phyloP scores from a whole-genome alignment of 2,329 filamentous ascomycete genomes.

The Xylaria sp. region DNA sequence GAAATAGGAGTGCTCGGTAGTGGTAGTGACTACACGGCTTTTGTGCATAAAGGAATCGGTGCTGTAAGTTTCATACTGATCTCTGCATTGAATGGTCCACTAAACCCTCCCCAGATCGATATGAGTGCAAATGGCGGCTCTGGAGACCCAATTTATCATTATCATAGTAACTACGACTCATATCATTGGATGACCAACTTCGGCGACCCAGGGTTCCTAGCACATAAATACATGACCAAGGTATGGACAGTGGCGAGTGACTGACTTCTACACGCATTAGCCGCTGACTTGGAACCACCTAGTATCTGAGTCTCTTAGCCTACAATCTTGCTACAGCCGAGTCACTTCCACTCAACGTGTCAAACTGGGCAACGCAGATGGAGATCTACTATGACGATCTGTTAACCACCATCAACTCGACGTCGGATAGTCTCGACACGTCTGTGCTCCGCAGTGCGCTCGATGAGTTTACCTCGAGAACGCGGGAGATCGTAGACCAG shows the following conservation, averaged over 20 bases:
- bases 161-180: slow-evolving; percentile 85
- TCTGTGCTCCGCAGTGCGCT: slow-evolving; percentile 54
- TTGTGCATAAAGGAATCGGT: slow-evolving; percentile 66
- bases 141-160: slow-evolving; percentile 73
- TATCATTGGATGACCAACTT: slow-evolving; percentile 86
- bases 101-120: slow-evolving; percentile 60
- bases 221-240: slow-evolving; percentile 68
- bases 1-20: slow-evolving; percentile 69
- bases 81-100: slow-evolving; percentile 50
- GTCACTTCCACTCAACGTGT: slow-evolving; percentile 55
- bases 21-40: slow-evolving; percentile 75
- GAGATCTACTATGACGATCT: slow-evolving; percentile 55
- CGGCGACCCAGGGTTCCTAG: slow-evolving; percentile 74
- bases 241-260: slow-evolving; percentile 48
- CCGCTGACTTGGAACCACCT: slow-evolving; percentile 11
- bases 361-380: slow-evolving; percentile 56
- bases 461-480: slow-evolving; percentile 51
- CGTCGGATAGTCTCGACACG: slow-evolving; percentile 53
- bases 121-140: slow-evolving; percentile 61
- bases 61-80: slow-evolving; percentile 46
- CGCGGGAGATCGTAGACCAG: slow-evolving; percentile 50
- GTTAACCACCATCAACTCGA: slow-evolving; percentile 48
- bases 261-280: neutral
- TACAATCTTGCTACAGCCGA: slow-evolving; percentile 55
- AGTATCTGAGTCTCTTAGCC: slow-evolving; percentile 55